Conservation (phyloP, 2,329 filamentous ascomycete genomes). For the Aspergillus fischeri region DNA sequence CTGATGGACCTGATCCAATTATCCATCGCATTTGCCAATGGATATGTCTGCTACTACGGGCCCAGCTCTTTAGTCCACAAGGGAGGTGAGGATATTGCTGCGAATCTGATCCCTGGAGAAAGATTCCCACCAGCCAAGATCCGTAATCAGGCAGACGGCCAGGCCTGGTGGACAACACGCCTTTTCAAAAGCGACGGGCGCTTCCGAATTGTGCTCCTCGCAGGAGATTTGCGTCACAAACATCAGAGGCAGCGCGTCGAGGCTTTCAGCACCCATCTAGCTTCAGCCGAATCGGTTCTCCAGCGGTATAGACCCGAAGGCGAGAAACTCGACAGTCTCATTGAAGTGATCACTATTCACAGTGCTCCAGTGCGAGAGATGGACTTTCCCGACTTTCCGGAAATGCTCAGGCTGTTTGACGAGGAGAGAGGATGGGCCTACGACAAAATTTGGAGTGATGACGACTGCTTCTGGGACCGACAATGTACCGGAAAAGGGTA, state of each 20-base stretch:
- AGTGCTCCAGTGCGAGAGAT: conserved; percentile 47
- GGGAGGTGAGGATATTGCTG: background rate
- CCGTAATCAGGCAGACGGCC: conserved; percentile 15
- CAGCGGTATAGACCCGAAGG: conserved; percentile 35
- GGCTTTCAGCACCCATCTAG: conserved; percentile 44
- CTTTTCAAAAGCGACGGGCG: conserved; percentile 31
- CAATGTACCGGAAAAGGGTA: conserved; percentile 24
- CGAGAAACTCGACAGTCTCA: conserved; percentile 42
- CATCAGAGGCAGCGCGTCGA: conserved; percentile 46
- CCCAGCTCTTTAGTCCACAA: conserved; percentile 5
- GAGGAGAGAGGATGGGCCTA: conserved; percentile 52
- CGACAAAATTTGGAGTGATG: conserved; percentile 54
- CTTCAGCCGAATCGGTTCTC: conserved; percentile 35
- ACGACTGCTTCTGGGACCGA: conserved; percentile 23
- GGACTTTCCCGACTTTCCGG: conserved; percentile 49
- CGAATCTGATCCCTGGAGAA: conserved; percentile 8
- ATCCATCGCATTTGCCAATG: conserved; percentile 3
- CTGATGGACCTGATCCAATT: conserved; percentile 1
- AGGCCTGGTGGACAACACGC: conserved; percentile 15
- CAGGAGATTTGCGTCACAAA: conserved; percentile 51
- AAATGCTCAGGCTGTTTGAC: conserved; percentile 47
- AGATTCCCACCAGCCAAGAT: conserved; percentile 18
- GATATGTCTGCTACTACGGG: conserved; percentile 3
- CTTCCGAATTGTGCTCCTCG: conserved; percentile 49
- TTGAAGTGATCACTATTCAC: conserved; percentile 62